Percentiles rank a stretch among this genome's conserved stretches.
Evolutionary conservation across 495 filamentous ascomycete genomes (phyloP).

Genomic region (Neurospora tetraspora): DNA sequence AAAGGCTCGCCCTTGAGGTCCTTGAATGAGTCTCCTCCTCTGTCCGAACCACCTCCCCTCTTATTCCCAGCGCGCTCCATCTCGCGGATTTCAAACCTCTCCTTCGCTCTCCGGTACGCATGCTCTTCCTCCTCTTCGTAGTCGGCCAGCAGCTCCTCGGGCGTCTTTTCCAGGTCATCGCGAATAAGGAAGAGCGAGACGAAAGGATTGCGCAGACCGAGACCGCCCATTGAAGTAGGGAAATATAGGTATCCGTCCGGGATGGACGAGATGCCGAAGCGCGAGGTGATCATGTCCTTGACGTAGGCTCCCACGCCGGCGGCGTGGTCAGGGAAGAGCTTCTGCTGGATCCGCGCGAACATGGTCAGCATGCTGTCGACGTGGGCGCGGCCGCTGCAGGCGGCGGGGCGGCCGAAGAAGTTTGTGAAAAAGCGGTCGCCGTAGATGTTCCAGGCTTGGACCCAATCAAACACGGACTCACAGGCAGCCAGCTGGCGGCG

Average conservation of each 20-base stretch:
- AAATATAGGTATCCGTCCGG: conserved; percentile 58
- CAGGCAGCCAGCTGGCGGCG: conserved; percentile 42
- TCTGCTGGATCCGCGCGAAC: conserved; percentile 46
- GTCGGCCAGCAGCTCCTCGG: conserved; percentile 8
- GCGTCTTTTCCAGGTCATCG: conserved; percentile 2
- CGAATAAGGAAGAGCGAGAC: conserved; percentile 19
- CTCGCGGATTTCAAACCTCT: conserved; percentile 1
- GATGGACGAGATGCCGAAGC: conserved; percentile 41
- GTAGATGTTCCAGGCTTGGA: conserved; percentile 57
- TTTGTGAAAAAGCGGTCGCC: conserved; percentile 53
- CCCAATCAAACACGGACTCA: conserved; percentile 49
- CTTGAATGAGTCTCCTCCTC: conserved; percentile 2
- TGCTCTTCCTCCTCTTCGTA: conserved; percentile 16
- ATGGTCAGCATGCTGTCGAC: conserved; percentile 54
- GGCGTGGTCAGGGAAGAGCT: conserved; percentile 28
- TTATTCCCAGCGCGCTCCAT: not conserved
- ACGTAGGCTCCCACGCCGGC: conserved; percentile 26
- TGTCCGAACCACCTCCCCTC: not conserved
- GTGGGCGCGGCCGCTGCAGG: conserved; percentile 52
- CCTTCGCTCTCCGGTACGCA: conserved; percentile 37
- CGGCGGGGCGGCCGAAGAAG: conserved; percentile 53
- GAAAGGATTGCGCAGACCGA: conserved; percentile 47
- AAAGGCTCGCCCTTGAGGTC: conserved; percentile 24
- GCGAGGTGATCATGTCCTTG: conserved; percentile 38
- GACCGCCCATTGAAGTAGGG: conserved; percentile 41